These are phyloP conservation scores for Groenewaldozyma auringiensis DNA, from an alignment of 1,139 yeast genomes.

Conservation along the genomic window DNA sequence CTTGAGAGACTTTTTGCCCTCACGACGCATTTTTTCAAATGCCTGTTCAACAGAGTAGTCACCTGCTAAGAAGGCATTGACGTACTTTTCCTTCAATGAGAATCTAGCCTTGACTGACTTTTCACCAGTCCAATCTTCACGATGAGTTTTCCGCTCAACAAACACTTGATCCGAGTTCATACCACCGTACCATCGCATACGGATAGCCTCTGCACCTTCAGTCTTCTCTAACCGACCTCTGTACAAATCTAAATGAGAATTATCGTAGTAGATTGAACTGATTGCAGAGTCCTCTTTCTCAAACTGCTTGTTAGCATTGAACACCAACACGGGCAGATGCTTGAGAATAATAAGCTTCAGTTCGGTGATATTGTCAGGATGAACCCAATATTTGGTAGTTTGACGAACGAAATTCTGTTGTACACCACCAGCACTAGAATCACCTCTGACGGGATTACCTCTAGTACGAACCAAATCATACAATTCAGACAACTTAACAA, in stretches of 20 bases:
- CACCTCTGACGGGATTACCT: slow-evolving; percentile 92
- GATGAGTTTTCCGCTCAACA: slow-evolving; percentile 93
- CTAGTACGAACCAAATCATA: slow-evolving; percentile 92
- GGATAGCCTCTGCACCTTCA: slow-evolving; percentile 98
- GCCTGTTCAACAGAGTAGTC: slow-evolving; percentile 80
- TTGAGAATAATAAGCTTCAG: slow-evolving; percentile 83
- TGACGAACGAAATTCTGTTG: slow-evolving; percentile 98
- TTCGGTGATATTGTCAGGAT: slow-evolving; percentile 97
- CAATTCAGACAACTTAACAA: slow-evolving; percentile 79
- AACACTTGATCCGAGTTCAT: slow-evolving; percentile 89
- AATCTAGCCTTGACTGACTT: slow-evolving; percentile 96
- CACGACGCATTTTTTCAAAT: slow-evolving; percentile 86
- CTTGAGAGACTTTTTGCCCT: slow-evolving; percentile 76
- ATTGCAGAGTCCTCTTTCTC: slow-evolving; percentile 92
- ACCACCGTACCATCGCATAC: slow-evolving; percentile 98
- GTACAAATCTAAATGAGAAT: slow-evolving; percentile 78
- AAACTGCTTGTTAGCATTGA: slow-evolving; percentile 92
- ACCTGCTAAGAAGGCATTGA: slow-evolving; percentile 76
- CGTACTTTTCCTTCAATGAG: slow-evolving; percentile 82
- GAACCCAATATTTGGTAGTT: slow-evolving; percentile 98
- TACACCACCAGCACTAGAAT: slow-evolving; percentile 91
- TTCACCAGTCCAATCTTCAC: slow-evolving; percentile 99
- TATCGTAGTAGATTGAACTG: slow-evolving; percentile 92
- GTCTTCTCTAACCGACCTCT: slow-evolving; percentile 91
- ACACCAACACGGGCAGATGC: slow-evolving; percentile 92